phyloP scores from a whole-genome alignment of 2,329 filamentous ascomycete species.

The Thermothelomyces thermophilus region DNA sequence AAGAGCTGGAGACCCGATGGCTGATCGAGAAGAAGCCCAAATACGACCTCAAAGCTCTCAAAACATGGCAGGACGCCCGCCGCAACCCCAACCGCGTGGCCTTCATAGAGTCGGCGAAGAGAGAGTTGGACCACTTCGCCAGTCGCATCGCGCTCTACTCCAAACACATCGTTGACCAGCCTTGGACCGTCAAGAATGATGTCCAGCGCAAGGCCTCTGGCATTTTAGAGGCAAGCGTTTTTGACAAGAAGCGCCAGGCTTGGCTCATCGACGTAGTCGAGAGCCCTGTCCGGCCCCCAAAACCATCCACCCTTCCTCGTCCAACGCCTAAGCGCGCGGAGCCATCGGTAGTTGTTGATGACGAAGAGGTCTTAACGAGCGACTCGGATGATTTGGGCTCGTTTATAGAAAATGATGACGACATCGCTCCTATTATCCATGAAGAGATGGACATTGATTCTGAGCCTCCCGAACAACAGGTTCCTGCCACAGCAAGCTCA shows the following conservation, averaged over 20 bases:
- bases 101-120: slow-evolving; percentile 40
- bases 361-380: slow-evolving; percentile 47
- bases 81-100: slow-evolving; percentile 34
- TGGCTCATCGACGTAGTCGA: slow-evolving; percentile 46
- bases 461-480: background rate
- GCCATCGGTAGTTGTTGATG: slow-evolving; percentile 37
- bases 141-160: slow-evolving; percentile 50
- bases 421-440: background rate
- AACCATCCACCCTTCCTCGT: slow-evolving; percentile 26
- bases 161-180: slow-evolving; percentile 43
- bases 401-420: slow-evolving; percentile 43
- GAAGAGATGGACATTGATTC: slow-evolving; percentile 18
- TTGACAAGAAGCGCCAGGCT: slow-evolving; percentile 47
- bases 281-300: slow-evolving; percentile 35
- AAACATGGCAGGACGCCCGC: slow-evolving; percentile 54
- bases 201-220: slow-evolving; percentile 49
- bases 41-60: slow-evolving; percentile 49
- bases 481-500: background rate
- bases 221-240: slow-evolving; percentile 57
- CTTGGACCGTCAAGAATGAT: slow-evolving; percentile 47
- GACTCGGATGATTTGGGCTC: slow-evolving; percentile 42
- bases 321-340: slow-evolving; percentile 24
- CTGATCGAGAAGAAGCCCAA: slow-evolving; percentile 49
- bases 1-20: slow-evolving; percentile 50
- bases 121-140: slow-evolving; percentile 37